A percentile compares a stretch with the other conserved stretches of the same genome.
Evolutionary conservation across 257 asterid genomes (phyloP).

Genomic region (Plantago elongata): DNA sequence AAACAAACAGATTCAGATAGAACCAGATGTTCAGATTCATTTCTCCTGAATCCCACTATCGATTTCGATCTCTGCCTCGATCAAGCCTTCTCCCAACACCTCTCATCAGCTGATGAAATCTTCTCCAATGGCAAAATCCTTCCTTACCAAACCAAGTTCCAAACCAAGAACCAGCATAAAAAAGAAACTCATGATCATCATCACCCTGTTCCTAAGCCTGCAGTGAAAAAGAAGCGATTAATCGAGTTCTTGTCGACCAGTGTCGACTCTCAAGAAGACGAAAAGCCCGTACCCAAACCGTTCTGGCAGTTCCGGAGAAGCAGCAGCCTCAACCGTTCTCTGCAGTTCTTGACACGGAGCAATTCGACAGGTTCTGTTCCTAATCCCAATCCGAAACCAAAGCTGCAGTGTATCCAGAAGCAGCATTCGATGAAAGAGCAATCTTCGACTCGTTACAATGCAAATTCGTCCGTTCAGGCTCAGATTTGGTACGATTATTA

Average conservation of each 20-base stretch:
- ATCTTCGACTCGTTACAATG: constrained; percentile 19
- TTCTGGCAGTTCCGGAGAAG: constrained; percentile 84
- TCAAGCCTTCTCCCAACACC: constrained; percentile 25
- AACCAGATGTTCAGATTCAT: constrained; percentile 10
- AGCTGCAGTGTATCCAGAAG: constrained; percentile 18
- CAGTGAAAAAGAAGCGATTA: constrained; percentile 43
- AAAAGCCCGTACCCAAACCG: constrained; percentile 28
- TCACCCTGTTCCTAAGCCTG: not conserved
- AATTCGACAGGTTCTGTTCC: constrained; percentile 84
- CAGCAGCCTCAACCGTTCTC: constrained; percentile 52
- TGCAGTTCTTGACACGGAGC: constrained; percentile 61
- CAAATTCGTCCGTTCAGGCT: not conserved
- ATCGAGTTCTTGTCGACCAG: constrained; percentile 53
- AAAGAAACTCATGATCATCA: not conserved
- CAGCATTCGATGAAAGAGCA: constrained; percentile 46
- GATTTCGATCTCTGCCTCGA: constrained; percentile 58
- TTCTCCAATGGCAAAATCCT: constrained; percentile 79
- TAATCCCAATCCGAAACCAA: constrained; percentile 33
- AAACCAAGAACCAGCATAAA: not conserved
- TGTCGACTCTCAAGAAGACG: constrained; percentile 26
- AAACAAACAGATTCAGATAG: constrained; percentile 37
- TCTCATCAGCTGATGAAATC: constrained; percentile 78
- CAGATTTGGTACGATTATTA: constrained; percentile 14
- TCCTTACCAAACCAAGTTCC: constrained; percentile 46
- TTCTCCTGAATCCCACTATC: constrained; percentile 38